phyloP scores from a whole-genome alignment of 2,329 filamentous ascomycete species.

The Xylariaceae sp. region DNA sequence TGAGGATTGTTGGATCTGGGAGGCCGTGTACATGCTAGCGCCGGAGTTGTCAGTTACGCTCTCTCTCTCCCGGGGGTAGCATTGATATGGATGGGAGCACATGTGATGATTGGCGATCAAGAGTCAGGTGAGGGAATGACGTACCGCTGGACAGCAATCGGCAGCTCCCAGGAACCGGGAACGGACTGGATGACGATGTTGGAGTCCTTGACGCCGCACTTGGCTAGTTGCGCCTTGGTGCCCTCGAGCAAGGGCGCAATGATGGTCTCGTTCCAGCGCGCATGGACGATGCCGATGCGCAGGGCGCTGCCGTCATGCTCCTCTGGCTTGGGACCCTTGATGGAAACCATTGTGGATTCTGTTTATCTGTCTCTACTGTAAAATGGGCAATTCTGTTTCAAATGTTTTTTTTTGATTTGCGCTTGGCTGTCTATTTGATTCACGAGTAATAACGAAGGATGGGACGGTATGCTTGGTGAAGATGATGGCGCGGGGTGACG shows the following conservation, averaged over 20 bases:
- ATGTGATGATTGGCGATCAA: not conserved
- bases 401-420: not conserved
- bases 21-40: slow-evolving; percentile 71
- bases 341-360: slow-evolving; percentile 25
- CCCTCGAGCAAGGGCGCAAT: slow-evolving; percentile 81
- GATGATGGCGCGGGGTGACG: not conserved
- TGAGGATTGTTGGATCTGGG: slow-evolving; percentile 72
- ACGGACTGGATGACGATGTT: slow-evolving; percentile 89
- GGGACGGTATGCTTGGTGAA: not conserved
- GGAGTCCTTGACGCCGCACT: slow-evolving; percentile 74
- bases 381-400: not conserved
- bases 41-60: not conserved
- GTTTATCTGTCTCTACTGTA: not conserved
- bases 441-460: no score
- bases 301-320: slow-evolving; percentile 65
- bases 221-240: slow-evolving; percentile 69
- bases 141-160: slow-evolving; percentile 81
- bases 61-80: not conserved
- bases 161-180: slow-evolving; percentile 90
- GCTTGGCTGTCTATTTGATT: not conserved
- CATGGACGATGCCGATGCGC: slow-evolving; percentile 91
- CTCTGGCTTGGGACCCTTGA: slow-evolving; percentile 54
- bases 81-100: not conserved
- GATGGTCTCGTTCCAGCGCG: slow-evolving; percentile 87
- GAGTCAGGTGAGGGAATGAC: slow-evolving; percentile 24